These are phyloP conservation scores for Entoloma clypeatum DNA, from an alignment of 1,284 basidiomycete genomes.

Conservation along the genomic window DNA sequence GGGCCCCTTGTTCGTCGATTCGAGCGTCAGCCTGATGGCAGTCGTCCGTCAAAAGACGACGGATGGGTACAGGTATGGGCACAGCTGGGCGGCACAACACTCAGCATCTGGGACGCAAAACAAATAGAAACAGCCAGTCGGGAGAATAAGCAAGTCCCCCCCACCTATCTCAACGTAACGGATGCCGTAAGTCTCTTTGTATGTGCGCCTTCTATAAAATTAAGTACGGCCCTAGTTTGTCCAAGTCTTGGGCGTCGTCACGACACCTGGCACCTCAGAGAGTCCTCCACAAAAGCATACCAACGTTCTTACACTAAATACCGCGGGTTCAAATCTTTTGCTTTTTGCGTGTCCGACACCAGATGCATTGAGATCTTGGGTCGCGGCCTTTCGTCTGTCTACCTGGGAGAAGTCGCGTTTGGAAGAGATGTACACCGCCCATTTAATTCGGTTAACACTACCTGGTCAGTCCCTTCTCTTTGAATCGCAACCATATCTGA, in stretches of 20 bases:
- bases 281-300: slow-evolving; percentile 55
- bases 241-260: slow-evolving; percentile 71
- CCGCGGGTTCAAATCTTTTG: slow-evolving; percentile 88
- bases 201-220: slow-evolving; percentile 10
- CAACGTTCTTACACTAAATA: slow-evolving; percentile 91
- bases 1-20: slow-evolving; percentile 72
- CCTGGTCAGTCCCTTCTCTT: slow-evolving; percentile 27
- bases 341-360: slow-evolving; percentile 83
- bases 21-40: slow-evolving; percentile 75
- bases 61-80: slow-evolving; percentile 94
- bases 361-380: slow-evolving; percentile 80
- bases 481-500: slow-evolving; percentile 5
- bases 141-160: slow-evolving; percentile 79
- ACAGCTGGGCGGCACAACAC: slow-evolving; percentile 88
- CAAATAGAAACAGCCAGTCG: slow-evolving; percentile 78
- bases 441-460: slow-evolving; percentile 78
- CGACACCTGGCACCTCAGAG: slow-evolving; percentile 48
- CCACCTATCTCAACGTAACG: slow-evolving; percentile 82
- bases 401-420: slow-evolving; percentile 95
- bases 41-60: slow-evolving; percentile 67
- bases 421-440: slow-evolving; percentile 97
- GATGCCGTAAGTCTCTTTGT: slow-evolving; percentile 64
- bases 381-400: slow-evolving; percentile 85
- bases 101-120: slow-evolving; percentile 89
- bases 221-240: slow-evolving; percentile 47